Evolutionary conservation across 2,329 filamentous ascomycete genomes (phyloP).

Genomic region (Parastagonospora avenae): DNA sequence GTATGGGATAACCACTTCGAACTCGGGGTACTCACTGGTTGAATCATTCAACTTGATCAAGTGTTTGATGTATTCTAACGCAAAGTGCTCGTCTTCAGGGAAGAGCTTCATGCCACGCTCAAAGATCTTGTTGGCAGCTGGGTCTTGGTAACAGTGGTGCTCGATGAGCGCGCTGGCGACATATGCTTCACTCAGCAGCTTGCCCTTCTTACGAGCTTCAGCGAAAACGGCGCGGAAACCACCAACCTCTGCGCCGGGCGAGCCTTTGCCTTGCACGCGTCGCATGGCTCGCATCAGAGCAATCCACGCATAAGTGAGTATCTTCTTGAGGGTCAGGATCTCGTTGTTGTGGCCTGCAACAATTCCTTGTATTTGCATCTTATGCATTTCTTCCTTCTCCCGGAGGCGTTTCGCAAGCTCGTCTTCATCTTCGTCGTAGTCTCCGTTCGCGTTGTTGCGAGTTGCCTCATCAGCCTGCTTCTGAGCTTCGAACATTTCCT

Average conservation of each 20-base stretch:
- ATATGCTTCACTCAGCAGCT: constrained; percentile 92
- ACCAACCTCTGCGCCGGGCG: constrained; percentile 62
- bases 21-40: constrained; percentile 70
- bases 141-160: constrained; percentile 93
- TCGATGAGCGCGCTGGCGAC: constrained; percentile 92
- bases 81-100: constrained; percentile 90
- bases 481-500: constrained; percentile 58
- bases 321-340: constrained; percentile 76
- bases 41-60: constrained; percentile 90
- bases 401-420: constrained; percentile 42
- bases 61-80: constrained; percentile 95
- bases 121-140: constrained; percentile 91
- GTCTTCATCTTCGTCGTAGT: constrained; percentile 61
- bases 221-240: constrained; percentile 88
- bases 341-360: constrained; percentile 73
- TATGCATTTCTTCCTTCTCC: constrained; percentile 59
- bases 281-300: constrained; percentile 92
- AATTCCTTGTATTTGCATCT: constrained; percentile 61
- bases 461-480: constrained; percentile 50
- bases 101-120: constrained; percentile 93
- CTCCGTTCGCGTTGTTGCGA: constrained; percentile 45
- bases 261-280: constrained; percentile 82
- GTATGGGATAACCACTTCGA: constrained; percentile 3
- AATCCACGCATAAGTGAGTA: constrained; percentile 93
- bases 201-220: constrained; percentile 84